These are phyloP conservation scores for Rutidosis leptorrhynchoides DNA, from an alignment of 129 eudicot species.

Conservation along the genomic window DNA sequence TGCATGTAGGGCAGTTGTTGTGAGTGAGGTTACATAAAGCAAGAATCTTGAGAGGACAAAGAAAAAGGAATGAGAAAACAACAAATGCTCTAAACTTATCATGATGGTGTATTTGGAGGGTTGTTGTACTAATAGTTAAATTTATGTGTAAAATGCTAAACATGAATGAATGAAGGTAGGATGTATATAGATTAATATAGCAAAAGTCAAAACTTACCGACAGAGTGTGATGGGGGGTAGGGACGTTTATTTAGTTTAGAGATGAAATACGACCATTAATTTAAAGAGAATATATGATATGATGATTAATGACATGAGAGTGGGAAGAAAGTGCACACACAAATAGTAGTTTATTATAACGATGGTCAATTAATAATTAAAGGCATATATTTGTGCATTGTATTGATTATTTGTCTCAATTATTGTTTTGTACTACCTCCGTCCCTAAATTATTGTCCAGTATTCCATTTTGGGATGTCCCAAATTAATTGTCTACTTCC, in stretches of 20 bases:
- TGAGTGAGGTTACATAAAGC: slow-evolving; percentile 18
- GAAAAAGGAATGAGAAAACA: slow-evolving; percentile 25
- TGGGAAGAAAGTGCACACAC: slow-evolving; percentile 30
- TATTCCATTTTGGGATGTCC: too few relatives aligned
- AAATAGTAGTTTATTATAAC: slow-evolving; percentile 22
- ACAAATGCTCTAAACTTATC: slow-evolving; percentile 25
- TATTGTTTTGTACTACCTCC: slow-evolving; percentile 18
- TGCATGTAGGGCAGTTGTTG: slow-evolving; percentile 9
- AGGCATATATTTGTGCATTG: background rate
- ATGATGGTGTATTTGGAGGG: slow-evolving; percentile 20
- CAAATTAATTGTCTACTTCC: too few relatives aligned
- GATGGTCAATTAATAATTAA: slow-evolving; percentile 25
- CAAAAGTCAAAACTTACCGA: slow-evolving; percentile 38
- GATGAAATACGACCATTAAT: slow-evolving; percentile 34
- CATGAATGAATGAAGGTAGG: too few relatives aligned
- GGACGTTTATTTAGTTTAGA: slow-evolving; percentile 23
- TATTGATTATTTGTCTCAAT: slow-evolving; percentile 2
- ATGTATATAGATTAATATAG: too few relatives aligned
- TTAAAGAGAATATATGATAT: slow-evolving; percentile 35
- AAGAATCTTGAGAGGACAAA: slow-evolving; percentile 31
- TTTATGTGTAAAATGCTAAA: background rate
- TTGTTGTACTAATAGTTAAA: background rate
- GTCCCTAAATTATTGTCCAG: too few relatives aligned
- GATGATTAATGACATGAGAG: slow-evolving; percentile 24
- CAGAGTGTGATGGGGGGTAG: slow-evolving; percentile 34